phyloP scores from a whole-genome alignment of 2,329 filamentous ascomycete genomes.

The Plenodomus tracheiphilus region DNA sequence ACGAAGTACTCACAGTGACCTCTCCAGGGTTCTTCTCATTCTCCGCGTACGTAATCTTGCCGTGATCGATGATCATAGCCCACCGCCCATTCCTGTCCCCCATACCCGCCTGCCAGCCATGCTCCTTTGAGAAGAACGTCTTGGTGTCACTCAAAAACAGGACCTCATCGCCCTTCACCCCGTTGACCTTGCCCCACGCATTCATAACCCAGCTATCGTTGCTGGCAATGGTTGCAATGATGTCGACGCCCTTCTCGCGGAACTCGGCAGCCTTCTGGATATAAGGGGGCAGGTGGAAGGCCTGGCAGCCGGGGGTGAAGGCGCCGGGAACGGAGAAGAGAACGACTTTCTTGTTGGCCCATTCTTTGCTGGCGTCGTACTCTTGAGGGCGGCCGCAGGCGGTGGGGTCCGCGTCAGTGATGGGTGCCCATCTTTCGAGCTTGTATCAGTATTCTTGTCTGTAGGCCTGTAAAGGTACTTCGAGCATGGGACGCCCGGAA shows the following conservation, averaged over 20 bases:
- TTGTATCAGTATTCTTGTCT: background rate
- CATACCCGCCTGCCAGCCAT: conserved; percentile 71
- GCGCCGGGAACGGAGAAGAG: conserved; percentile 72
- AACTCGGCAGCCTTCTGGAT: conserved; percentile 73
- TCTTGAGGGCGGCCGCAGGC: conserved; percentile 76
- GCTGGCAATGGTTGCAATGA: conserved; percentile 77
- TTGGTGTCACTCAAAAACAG: conserved; percentile 78
- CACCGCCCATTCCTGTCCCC: conserved; percentile 77
- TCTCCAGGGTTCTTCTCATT: conserved; percentile 63
- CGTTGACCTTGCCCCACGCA: conserved; percentile 88
- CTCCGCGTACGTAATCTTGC: conserved; percentile 80
- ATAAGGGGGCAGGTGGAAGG: conserved; percentile 79
- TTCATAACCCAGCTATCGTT: conserved; percentile 89
- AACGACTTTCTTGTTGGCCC: conserved; percentile 71
- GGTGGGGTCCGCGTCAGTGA: conserved; percentile 71
- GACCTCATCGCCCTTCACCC: conserved; percentile 71
- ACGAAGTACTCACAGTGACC: conserved; percentile 46
- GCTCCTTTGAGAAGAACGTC: conserved; percentile 73
- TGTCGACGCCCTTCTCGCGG: conserved; percentile 78
- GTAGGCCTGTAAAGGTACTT: no score
- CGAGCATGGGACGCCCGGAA: background rate
- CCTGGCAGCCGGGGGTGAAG: conserved; percentile 86
- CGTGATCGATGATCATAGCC: conserved; percentile 76
- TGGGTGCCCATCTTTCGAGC: conserved; percentile 70
- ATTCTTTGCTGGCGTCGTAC: conserved; percentile 80